Base-by-base conservation (phyloP, 169 alveolate species). In the Eimeria tenella region DNA sequence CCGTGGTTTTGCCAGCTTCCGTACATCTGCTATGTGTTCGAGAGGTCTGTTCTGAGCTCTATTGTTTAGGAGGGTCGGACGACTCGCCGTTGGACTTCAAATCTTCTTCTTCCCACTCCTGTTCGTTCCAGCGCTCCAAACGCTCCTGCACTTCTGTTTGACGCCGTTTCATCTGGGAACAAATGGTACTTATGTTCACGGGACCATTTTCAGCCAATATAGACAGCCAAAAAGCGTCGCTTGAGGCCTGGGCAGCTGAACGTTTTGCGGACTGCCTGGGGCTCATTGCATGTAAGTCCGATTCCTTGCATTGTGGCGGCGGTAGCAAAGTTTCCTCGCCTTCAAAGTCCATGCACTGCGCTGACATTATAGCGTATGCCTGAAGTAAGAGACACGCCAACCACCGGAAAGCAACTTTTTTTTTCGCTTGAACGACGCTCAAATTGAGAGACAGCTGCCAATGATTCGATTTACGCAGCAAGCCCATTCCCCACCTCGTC, bases 261-360 rank as follows among this genome's bases (percentile, higher is more conserved):
- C 75, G 79, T 15, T 62, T 84, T 10, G 79, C 91, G 17, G 81
- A 10, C 6, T 60, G 62, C 70, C 70, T 42, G 23, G 91, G 81
- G 91, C 91, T 84, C 91, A 31, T 52, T 17, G 63, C 63, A 62
- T 58, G 65, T 13, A n/a, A 15, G 60, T 5, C 91, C 10, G 6
- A 13, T 4, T 25, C 79, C 63, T 5, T 17, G 17, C 60, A 11
- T 11, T 17, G 21, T 17, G 52, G 60, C 31, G 70, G 17, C 9
- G 31, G 42, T 2, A 23, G 91, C 42, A 23, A 55, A 5, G 23
- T 17, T 49, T 58, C 79, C 49, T 84, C 62, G 19, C 9, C 63
- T 62, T 62, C 91, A 62, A 31, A 84, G 49, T 84, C 91, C 91
- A 84, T 84, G 91, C 91, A 84, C 70, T 84, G 91, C 52, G 91